These are phyloP conservation scores for Mycena filopes DNA, from an alignment of 768 basidiomycete species.

Conservation along the genomic window DNA sequence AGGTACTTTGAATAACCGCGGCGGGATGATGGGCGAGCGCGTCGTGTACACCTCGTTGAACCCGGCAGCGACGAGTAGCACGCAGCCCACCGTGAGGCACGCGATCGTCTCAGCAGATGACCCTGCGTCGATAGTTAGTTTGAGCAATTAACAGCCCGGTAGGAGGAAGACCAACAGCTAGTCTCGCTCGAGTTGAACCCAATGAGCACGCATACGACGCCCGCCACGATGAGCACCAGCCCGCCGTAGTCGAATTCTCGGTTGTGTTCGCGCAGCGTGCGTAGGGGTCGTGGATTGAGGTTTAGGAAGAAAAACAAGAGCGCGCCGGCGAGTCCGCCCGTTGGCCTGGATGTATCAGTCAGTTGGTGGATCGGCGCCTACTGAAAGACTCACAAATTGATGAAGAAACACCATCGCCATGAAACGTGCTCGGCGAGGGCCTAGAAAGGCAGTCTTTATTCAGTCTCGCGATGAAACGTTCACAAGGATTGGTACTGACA, in stretches of 20 bases:
- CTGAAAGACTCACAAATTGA: constrained; percentile 67
- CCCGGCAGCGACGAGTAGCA: constrained; percentile 59
- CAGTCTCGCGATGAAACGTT: not conserved
- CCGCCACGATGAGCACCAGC: constrained; percentile 67
- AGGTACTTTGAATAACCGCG: constrained; percentile 75
- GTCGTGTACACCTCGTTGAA: constrained; percentile 72
- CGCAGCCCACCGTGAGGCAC: constrained; percentile 67
- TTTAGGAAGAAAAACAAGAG: constrained; percentile 81
- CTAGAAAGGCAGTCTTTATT: constrained; percentile 43
- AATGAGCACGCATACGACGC: constrained; percentile 74
- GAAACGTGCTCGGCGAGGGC: constrained; percentile 77
- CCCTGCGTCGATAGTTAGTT: constrained; percentile 58
- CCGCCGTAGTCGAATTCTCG: constrained; percentile 79
- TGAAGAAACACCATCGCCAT: constrained; percentile 90
- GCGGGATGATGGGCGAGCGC: constrained; percentile 77
- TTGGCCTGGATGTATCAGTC: constrained; percentile 60
- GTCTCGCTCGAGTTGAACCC: constrained; percentile 80
- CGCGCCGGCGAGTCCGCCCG: constrained; percentile 70
- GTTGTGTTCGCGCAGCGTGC: constrained; percentile 66
- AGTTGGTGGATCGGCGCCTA: not conserved
- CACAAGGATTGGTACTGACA: constrained; percentile 52
- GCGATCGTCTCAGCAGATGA: constrained; percentile 67
- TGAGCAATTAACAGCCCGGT: too few relatives aligned
- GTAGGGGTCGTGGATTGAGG: constrained; percentile 77
- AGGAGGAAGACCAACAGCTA: constrained; percentile 74